A percentile compares a stretch with the other conserved stretches of the same genome.
phyloP scores from a whole-genome alignment of 2,329 filamentous ascomycete genomes.

The Pseudogymnoascus sp. region DNA sequence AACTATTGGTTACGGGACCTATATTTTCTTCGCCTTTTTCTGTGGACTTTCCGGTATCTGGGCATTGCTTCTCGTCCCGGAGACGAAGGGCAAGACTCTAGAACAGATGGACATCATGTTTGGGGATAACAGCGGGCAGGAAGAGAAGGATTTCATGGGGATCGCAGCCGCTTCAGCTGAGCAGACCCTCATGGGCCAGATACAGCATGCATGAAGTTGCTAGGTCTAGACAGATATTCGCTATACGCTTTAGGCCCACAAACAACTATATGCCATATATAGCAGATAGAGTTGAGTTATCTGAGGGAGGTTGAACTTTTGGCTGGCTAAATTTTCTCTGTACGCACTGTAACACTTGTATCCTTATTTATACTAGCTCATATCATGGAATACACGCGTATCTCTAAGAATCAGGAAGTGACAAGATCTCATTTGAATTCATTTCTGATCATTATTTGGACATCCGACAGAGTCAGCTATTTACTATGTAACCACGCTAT shows the following conservation, averaged over 20 bases:
- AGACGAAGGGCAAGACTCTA: constrained; percentile 11
- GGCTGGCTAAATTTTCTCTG: neutral
- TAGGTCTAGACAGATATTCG: neutral
- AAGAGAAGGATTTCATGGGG: constrained; percentile 2
- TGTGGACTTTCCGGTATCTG: constrained; percentile 32
- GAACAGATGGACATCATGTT: constrained; percentile 12
- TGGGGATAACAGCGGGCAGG: neutral
- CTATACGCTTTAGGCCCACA: neutral
- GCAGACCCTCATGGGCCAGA: neutral
- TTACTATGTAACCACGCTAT: neutral
- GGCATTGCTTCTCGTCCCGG: constrained; percentile 31
- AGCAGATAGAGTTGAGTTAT: neutral
- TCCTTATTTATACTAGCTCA: too few relatives aligned
- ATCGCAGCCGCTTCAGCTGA: neutral
- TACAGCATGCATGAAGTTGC: neutral
- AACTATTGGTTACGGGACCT: constrained; percentile 33
- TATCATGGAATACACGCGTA: neutral
- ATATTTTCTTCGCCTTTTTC: constrained; percentile 37
- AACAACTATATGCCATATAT: neutral
- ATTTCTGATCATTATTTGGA: neutral
- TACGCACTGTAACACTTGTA: neutral
- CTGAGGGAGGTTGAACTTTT: neutral
- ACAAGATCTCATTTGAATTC: neutral
- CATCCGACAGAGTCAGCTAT: neutral
- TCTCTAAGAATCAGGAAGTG: neutral